Percentiles rank a stretch among this genome's conserved stretches.
phyloP scores from a whole-genome alignment of 225 moss, liverwort and hornwort species.

The Polytrichum commune region DNA sequence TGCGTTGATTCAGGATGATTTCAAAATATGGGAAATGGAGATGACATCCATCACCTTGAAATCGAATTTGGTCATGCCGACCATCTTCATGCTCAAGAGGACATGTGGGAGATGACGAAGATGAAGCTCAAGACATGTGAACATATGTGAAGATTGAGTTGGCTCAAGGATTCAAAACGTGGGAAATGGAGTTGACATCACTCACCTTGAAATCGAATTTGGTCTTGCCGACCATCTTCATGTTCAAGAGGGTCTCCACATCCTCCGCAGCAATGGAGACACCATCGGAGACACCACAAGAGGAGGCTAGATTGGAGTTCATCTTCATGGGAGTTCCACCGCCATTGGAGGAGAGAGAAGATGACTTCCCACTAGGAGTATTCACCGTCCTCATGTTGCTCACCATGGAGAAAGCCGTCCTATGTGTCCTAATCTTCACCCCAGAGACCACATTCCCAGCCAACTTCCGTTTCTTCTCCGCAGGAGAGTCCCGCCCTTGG shows the following conservation, averaged over 20 bases:
- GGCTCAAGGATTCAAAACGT: no score
- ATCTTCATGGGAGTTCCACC: conserved; percentile 15
- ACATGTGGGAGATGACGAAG: no score
- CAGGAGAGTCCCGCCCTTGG: conserved; percentile 31
- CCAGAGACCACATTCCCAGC: conserved; percentile 21
- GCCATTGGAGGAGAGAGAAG: background rate
- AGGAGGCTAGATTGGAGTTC: background rate
- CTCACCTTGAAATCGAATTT: conserved; percentile 96
- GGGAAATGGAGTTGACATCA: no score
- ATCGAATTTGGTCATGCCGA: conserved; percentile 91
- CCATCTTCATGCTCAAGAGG: conserved; percentile 87
- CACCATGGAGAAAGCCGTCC: conserved; percentile 42
- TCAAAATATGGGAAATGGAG: no score
- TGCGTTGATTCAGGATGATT: no score
- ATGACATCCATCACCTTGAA: conserved; percentile 59
- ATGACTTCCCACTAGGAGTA: conserved; percentile 13
- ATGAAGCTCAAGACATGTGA: no score
- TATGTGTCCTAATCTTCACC: conserved; percentile 37
- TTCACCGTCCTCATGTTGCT: conserved; percentile 37
- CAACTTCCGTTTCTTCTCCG: conserved; percentile 57
- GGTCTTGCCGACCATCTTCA: conserved; percentile 97
- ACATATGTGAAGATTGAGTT: no score
- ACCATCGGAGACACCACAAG: conserved; percentile 20
- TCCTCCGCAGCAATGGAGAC: conserved; percentile 32
- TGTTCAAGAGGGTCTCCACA: conserved; percentile 77